Conservation (phyloP, 805 yeast species). For the Wickerhamomyces strasburgensis region DNA sequence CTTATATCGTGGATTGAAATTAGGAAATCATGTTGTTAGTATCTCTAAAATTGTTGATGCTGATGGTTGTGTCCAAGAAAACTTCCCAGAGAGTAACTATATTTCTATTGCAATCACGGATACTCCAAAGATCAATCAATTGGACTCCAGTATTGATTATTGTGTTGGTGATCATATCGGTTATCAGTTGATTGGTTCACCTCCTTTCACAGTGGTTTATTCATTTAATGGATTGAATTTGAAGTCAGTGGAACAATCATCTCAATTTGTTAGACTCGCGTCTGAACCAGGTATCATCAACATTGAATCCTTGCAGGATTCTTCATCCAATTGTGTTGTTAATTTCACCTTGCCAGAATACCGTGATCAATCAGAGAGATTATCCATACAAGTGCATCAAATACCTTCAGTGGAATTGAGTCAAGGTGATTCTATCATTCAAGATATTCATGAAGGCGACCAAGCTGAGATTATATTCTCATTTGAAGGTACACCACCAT, state of each 20-base stretch:
- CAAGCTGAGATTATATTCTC: slow-evolving; percentile 81
- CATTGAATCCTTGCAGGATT: slow-evolving; percentile 66
- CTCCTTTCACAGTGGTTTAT: slow-evolving; percentile 77
- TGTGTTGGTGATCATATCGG: slow-evolving; percentile 93
- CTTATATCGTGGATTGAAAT: slow-evolving; percentile 45
- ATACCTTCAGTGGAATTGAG: slow-evolving; percentile 77
- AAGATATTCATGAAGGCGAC: slow-evolving; percentile 92
- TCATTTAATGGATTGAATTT: slow-evolving; percentile 60
- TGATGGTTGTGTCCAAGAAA: slow-evolving; percentile 58
- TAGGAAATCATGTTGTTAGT: slow-evolving; percentile 68
- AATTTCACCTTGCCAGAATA: slow-evolving; percentile 42
- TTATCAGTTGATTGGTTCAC: slow-evolving; percentile 67
- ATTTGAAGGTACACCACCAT: slow-evolving; percentile 88
- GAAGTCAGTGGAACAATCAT: slow-evolving; percentile 46
- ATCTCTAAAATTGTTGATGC: slow-evolving; percentile 58
- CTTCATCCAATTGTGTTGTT: slow-evolving; percentile 67
- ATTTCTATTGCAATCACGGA: slow-evolving; percentile 64
- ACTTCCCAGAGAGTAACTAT: slow-evolving; percentile 37
- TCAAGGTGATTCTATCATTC: slow-evolving; percentile 69
- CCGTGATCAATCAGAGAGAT: slow-evolving; percentile 27
- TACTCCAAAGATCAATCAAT: slow-evolving; percentile 59
- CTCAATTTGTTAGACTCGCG: slow-evolving; percentile 64
- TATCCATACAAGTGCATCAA: slow-evolving; percentile 43
- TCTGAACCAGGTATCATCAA: slow-evolving; percentile 74
- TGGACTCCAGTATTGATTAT: slow-evolving; percentile 43